Conservation (phyloP, 2,329 filamentous ascomycete genomes). For the Decorospora gaudefroyi region DNA sequence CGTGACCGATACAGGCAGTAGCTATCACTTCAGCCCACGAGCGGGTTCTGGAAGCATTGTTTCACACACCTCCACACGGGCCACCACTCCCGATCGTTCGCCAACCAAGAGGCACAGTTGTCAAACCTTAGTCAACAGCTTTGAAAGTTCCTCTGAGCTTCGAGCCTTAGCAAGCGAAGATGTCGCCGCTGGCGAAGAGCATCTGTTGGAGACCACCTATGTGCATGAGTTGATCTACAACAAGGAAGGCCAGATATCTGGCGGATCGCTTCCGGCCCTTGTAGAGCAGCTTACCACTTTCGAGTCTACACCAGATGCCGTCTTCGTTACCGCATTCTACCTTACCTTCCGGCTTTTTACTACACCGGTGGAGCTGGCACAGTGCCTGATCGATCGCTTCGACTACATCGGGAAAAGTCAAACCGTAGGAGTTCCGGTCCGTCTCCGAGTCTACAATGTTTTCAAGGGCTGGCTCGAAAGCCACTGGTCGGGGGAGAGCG, state of each 20-base stretch:
- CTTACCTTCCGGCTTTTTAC: slow-evolving; percentile 95
- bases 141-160: slow-evolving; percentile 67
- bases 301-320: slow-evolving; percentile 86
- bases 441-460: slow-evolving; percentile 89
- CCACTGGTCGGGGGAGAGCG: slow-evolving; percentile 85
- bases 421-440: slow-evolving; percentile 76
- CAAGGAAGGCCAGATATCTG: slow-evolving; percentile 92
- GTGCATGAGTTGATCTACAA: slow-evolving; percentile 91
- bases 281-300: slow-evolving; percentile 94
- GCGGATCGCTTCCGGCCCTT: slow-evolving; percentile 84
- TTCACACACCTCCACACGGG: slow-evolving; percentile 82
- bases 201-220: slow-evolving; percentile 87
- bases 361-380: slow-evolving; percentile 75
- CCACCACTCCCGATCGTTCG: slow-evolving; percentile 78
- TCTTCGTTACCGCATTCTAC: slow-evolving; percentile 94
- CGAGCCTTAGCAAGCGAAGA: slow-evolving; percentile 71
- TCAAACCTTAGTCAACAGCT: slow-evolving; percentile 64
- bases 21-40: slow-evolving; percentile 71
- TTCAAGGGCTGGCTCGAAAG: slow-evolving; percentile 98
- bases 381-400: slow-evolving; percentile 85
- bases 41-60: slow-evolving; percentile 80
- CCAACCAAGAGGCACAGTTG: slow-evolving; percentile 59
- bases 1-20: slow-evolving; percentile 77
- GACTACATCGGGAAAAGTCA: slow-evolving; percentile 84
- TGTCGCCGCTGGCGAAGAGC: slow-evolving; percentile 76